Evolutionary conservation across 2,329 filamentous ascomycete species (phyloP), one percentile per base, ranked within the genome.

Genomic region (Aspergillus arachidicola): DNA sequence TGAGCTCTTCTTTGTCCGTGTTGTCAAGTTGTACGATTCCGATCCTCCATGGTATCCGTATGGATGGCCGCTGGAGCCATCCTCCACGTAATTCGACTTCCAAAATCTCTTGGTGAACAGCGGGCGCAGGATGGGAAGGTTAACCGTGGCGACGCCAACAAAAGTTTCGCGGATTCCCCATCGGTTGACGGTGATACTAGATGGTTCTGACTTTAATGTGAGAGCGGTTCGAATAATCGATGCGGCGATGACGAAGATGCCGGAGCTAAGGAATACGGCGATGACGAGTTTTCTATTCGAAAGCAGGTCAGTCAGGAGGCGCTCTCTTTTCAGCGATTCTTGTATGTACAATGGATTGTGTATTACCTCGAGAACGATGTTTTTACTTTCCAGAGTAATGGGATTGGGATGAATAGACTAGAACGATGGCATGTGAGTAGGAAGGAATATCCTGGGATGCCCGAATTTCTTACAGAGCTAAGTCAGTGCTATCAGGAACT

Each of bases 121-220:
- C 12, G 58, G 58, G 2, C 58, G 58, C 34, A 59, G 36, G 10
- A 59, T 59, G 16, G 58, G 58, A 12, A 59, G 58, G 36, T 59
- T 59, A 4, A 59, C 58, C 6, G 58, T 59, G 19, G 58, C 58
- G 10, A 59, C 58, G 2, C 58, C 58, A 16, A 59, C 58, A 19
- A 59, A 50, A 16, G 48, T 54, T 14, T 59, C 58, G 36, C 58
- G 58, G 36, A 59, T 59, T 1, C 58, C 58, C 58, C 58, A 59
- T 19, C 58, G 46, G 48, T 59, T 59, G 7, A 59, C 48, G 34
- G 46, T 59, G 21, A 59, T 54, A n/a, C 21, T 54, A 23, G 58
- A 59, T 23, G 58, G 58, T 26, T 41, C 26, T 16, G 48, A 10
- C 7, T 21, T 26, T 23, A 59, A 50, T n/a, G 58, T 59, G 28